A percentile compares a stretch with the other conserved stretches of the same genome.
phyloP scores from a whole-genome alignment of 2,329 filamentous ascomycete genomes.

The Neofusicoccum parvum region DNA sequence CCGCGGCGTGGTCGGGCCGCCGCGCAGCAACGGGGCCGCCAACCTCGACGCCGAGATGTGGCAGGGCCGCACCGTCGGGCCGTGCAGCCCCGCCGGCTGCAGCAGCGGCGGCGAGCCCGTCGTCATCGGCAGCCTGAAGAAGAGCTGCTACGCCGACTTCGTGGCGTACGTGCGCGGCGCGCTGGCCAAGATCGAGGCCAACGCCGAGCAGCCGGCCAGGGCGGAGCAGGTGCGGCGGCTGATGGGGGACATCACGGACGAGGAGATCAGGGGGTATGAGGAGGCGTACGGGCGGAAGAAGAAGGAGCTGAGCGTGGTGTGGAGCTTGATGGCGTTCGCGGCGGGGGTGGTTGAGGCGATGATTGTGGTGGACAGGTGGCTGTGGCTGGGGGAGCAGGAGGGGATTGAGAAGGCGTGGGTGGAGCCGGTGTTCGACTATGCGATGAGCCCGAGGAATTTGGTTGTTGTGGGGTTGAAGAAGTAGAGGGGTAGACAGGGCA shows the following conservation, averaged over 20 bases:
- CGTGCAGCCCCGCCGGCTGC: constrained; percentile 82
- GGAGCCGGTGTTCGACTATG: constrained; percentile 89
- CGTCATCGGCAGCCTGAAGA: constrained; percentile 83
- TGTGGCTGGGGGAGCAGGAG: constrained; percentile 77
- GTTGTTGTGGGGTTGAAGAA: constrained; percentile 91
- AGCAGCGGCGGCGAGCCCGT: constrained; percentile 76
- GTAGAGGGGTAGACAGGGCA: not conserved
- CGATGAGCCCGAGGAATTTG: constrained; percentile 81
- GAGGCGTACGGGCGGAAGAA: constrained; percentile 64
- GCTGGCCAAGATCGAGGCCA: constrained; percentile 49
- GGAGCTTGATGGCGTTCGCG: constrained; percentile 96
- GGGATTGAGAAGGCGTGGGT: constrained; percentile 80
- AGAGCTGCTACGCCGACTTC: constrained; percentile 76
- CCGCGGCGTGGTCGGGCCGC: constrained; percentile 69
- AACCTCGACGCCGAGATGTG: constrained; percentile 29
- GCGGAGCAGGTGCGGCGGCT: constrained; percentile 60
- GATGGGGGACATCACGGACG: constrained; percentile 71
- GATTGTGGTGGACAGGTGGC: constrained; percentile 88
- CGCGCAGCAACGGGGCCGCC: constrained; percentile 32
- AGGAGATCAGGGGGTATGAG: constrained; percentile 74
- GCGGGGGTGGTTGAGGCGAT: constrained; percentile 85
- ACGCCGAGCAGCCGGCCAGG: constrained; percentile 50
- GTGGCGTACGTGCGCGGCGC: constrained; percentile 84
- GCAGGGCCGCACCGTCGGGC: constrained; percentile 38
- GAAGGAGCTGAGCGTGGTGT: constrained; percentile 82